Evolutionary conservation across 2,329 filamentous ascomycete genomes (phyloP).

Genomic region (Cephalotrichum gorgonifer): DNA sequence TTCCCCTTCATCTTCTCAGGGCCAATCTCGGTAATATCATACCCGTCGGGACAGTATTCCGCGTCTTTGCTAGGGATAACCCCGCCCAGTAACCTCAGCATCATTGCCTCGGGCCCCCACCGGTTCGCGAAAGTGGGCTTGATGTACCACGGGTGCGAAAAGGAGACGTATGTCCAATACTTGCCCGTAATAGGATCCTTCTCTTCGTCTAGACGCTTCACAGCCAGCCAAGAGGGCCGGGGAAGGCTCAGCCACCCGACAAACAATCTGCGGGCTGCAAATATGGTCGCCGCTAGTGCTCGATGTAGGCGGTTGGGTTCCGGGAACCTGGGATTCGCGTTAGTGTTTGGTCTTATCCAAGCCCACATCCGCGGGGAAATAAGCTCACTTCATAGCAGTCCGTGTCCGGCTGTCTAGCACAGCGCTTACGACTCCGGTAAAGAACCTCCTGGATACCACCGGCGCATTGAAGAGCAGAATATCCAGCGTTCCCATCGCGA

Average conservation of each 20-base stretch:
- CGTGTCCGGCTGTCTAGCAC: not conserved
- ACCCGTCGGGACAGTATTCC: slow-evolving; percentile 36
- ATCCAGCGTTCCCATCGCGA: slow-evolving; percentile 3
- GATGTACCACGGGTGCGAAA: slow-evolving; percentile 42
- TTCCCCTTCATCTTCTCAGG: slow-evolving; percentile 12
- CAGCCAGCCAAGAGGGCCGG: slow-evolving; percentile 27
- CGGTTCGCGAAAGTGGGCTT: slow-evolving; percentile 34
- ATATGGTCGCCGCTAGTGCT: slow-evolving; percentile 26
- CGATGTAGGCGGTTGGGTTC: slow-evolving; percentile 16
- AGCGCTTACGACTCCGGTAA: not conserved
- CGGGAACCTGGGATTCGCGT: not conserved
- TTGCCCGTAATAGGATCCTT: slow-evolving; percentile 29
- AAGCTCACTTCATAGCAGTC: slow-evolving; percentile 2
- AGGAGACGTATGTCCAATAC: slow-evolving; percentile 28
- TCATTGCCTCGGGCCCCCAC: slow-evolving; percentile 34
- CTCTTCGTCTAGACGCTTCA: slow-evolving; percentile 20
- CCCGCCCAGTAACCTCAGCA: slow-evolving; percentile 30
- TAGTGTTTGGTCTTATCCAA: not conserved
- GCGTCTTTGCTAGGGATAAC: slow-evolving; percentile 35
- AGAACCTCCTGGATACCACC: not conserved
- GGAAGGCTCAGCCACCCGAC: slow-evolving; percentile 39
- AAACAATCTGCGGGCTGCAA: slow-evolving; percentile 32
- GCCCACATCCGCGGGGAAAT: not conserved
- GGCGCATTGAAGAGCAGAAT: slow-evolving; percentile 1
- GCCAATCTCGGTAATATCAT: slow-evolving; percentile 20